Evolutionary conservation across 257 asterid species (phyloP).

Genomic region (Salvia rosmarinus): DNA sequence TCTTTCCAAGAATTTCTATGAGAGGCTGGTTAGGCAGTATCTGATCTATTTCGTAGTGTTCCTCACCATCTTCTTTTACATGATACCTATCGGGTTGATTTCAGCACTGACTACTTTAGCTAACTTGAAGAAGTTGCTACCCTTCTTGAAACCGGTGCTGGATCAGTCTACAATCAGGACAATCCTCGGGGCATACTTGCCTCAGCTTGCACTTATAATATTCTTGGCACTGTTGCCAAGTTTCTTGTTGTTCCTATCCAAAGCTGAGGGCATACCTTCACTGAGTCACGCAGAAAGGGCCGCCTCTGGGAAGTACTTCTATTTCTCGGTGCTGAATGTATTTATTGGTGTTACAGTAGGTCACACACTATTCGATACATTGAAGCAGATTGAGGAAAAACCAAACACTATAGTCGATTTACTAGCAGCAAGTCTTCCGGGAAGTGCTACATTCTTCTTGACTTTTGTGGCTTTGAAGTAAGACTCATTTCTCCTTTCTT

Average conservation of each 20-base stretch:
- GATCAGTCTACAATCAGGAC: constrained; percentile 51
- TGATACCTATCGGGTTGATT: constrained; percentile 82
- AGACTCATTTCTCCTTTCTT: constrained; percentile 33
- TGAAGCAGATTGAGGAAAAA: constrained; percentile 53
- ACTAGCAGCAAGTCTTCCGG: constrained; percentile 85
- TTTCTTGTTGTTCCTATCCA: constrained; percentile 76
- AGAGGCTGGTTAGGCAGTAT: constrained; percentile 61
- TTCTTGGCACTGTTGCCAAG: constrained; percentile 83
- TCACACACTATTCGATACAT: constrained; percentile 58
- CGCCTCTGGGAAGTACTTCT: constrained; percentile 89
- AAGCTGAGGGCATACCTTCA: constrained; percentile 85
- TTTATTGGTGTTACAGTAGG: constrained; percentile 88
- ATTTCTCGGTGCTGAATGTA: constrained; percentile 78
- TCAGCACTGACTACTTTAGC: constrained; percentile 88
- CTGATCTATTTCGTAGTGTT: constrained; percentile 64
- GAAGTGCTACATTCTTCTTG: constrained; percentile 93
- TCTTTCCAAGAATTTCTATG: constrained; percentile 59
- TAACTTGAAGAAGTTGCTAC: constrained; percentile 73
- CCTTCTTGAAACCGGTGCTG: constrained; percentile 66
- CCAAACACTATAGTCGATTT: constrained; percentile 46
- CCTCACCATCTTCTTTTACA: constrained; percentile 84
- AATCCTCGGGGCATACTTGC: constrained; percentile 79
- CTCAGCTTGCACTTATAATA: constrained; percentile 84
- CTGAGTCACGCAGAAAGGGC: constrained; percentile 79
- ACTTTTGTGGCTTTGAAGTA: constrained; percentile 94